phyloP scores from a whole-genome alignment of 495 filamentous ascomycete genomes.

The Apiosordaria backusii region DNA sequence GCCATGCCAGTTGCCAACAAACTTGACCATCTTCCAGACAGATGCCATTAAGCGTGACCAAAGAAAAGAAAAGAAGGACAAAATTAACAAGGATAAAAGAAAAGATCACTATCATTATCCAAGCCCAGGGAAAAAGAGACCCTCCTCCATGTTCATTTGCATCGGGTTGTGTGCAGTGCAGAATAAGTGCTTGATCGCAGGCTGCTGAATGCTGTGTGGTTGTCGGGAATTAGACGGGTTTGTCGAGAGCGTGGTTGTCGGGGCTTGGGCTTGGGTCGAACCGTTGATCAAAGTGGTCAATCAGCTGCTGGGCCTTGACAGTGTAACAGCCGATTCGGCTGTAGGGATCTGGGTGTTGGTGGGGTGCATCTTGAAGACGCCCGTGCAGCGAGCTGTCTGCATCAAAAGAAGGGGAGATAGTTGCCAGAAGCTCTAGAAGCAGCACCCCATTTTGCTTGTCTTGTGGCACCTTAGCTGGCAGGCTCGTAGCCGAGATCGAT shows the following conservation, averaged over 20 bases:
- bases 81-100: too few species aligned
- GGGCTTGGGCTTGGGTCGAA: not conserved
- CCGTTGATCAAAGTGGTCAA: not conserved
- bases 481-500: not conserved
- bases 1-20: not conserved
- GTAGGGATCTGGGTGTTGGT: not conserved
- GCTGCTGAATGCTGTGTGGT: not conserved
- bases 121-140: too few species aligned
- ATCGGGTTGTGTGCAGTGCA: not conserved
- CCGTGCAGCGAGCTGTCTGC: not conserved
- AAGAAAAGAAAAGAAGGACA: not conserved
- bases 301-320: not conserved
- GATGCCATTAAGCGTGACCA: too few species aligned
- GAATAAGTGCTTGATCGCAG: too few species aligned
- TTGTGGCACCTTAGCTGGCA: not conserved
- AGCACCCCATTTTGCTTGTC: not conserved
- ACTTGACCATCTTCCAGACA: not conserved
- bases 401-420: not conserved
- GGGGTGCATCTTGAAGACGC: not conserved
- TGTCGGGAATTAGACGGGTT: not conserved
- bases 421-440: not conserved
- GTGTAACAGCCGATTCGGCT: not conserved
- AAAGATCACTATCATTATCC: too few species aligned
- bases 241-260: not conserved
- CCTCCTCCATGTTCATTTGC: too few species aligned